A percentile compares a stretch with the other conserved stretches of the same genome.
phyloP scores from a whole-genome alignment of 495 filamentous ascomycete species.

The Neurospora intermedia region DNA sequence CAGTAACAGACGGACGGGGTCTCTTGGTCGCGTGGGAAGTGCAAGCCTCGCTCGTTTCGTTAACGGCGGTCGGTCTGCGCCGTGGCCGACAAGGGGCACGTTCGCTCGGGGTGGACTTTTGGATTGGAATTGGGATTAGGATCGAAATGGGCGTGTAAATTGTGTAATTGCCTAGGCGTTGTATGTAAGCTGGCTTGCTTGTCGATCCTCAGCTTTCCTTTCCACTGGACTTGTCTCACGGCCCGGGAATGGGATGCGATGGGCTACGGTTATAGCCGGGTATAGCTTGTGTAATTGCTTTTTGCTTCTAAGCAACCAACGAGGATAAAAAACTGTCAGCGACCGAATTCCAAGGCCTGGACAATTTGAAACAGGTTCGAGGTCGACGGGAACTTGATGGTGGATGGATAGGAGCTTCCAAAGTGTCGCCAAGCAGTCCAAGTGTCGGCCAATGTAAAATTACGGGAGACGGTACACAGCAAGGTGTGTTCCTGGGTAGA shows the following conservation, averaged over 20 bases:
- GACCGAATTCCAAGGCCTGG: background rate
- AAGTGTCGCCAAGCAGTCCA: background rate
- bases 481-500: background rate
- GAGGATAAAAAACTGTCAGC: too few species aligned
- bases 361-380: background rate
- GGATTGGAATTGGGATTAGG: background rate
- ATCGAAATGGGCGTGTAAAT: background rate
- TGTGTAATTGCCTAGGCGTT: background rate
- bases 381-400: background rate
- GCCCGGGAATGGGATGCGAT: background rate
- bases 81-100: background rate
- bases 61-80: background rate
- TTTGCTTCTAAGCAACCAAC: too few species aligned
- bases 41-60: background rate
- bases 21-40: background rate
- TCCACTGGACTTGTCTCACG: background rate
- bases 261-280: background rate
- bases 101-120: background rate
- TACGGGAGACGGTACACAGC: background rate
- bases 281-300: background rate
- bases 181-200: background rate
- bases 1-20: background rate
- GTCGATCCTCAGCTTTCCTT: background rate
- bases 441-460: background rate
- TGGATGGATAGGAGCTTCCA: background rate